Percentiles rank a stretch among this genome's conserved stretches.
Evolutionary conservation across 176 grass and related monocot species (phyloP).

Genomic region (Musa acuminata): DNA sequence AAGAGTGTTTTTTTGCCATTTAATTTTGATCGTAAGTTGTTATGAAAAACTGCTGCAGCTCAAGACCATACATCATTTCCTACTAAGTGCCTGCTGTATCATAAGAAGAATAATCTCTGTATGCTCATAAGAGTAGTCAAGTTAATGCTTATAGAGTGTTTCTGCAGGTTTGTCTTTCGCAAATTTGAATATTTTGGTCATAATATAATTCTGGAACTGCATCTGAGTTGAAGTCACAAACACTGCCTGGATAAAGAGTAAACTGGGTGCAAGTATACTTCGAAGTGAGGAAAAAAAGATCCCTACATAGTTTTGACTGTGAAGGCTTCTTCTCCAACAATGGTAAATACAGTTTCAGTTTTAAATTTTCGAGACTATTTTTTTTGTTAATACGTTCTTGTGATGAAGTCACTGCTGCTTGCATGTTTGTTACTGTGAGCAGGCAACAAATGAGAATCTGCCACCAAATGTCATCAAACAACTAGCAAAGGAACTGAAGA

Average conservation of each 20-base stretch:
- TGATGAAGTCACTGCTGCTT: neutral
- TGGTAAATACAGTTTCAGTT: neutral
- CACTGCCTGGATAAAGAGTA: neutral
- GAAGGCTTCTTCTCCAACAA: neutral
- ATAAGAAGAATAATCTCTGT: neutral
- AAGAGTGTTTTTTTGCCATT: neutral
- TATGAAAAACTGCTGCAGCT: neutral
- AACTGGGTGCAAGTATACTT: neutral
- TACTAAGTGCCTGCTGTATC: neutral
- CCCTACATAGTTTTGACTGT: too few species aligned
- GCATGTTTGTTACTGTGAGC: neutral
- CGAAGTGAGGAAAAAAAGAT: neutral
- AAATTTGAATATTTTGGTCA: neutral
- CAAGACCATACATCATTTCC: neutral
- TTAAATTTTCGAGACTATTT: neutral
- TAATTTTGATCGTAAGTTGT: neutral
- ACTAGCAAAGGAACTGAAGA: slow-evolving; percentile 92
- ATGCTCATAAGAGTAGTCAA: too few species aligned
- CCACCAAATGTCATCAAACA: slow-evolving; percentile 88
- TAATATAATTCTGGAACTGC: neutral
- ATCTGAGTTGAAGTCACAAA: neutral
- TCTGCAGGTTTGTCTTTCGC: neutral
- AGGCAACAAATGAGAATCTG: slow-evolving; percentile 92
- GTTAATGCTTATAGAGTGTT: neutral
- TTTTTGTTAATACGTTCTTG: neutral